Evolutionary conservation across 129 eudicot species (phyloP), one percentile per base, ranked within the genome.

Genomic region (Escallonia herrerae): DNA sequence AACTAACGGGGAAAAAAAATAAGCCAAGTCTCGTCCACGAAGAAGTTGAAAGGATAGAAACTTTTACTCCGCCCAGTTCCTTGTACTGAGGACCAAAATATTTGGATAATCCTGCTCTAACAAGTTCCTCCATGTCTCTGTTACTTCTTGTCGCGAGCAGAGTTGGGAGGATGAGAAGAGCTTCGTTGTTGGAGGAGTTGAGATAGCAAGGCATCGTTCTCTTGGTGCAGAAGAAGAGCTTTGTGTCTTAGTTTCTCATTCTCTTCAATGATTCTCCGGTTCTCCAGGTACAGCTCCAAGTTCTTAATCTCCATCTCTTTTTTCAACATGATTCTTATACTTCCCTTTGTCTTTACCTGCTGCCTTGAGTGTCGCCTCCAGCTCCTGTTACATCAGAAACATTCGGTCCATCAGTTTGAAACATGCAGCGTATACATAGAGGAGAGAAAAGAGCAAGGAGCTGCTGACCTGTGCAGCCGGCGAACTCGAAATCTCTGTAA

Each of bases 201-300:
- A 64, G 79, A 66, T 22, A 70, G 67, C 79, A 86, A 72, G 71
- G 73, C 57, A 74, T 74, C 76, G 75, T 83, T 87, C 74, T 87
- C 95, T 61, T 69, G 77, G 63, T 69, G 82, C 57, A 87, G 95
- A 40, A 69, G 47, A 49, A 63, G 53, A 65, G 90, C 90, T 72
- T 70, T 78, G 54, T 78, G 64, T 63, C 82, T 74, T 55, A 87
- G 72, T 78, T 60, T 87, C 56, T 84, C 85, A 79, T 87, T 87
- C 76, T 81, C 87, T 73, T 77, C 72, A 65, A 81, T 67, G 58
- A 87, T 87, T 46, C 73, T 76, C 70, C 75, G 62, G 80, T 85
- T 85, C 80, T 69, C 81, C 76, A 78, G 66, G 72, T 75, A 78
- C 69, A 85, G 65, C 80, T 81, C 77, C 84, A 81, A 55, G 76